These are phyloP conservation scores for Durusdinium trenchii DNA, from an alignment of 73 alveolate species.

Conservation along the genomic window DNA sequence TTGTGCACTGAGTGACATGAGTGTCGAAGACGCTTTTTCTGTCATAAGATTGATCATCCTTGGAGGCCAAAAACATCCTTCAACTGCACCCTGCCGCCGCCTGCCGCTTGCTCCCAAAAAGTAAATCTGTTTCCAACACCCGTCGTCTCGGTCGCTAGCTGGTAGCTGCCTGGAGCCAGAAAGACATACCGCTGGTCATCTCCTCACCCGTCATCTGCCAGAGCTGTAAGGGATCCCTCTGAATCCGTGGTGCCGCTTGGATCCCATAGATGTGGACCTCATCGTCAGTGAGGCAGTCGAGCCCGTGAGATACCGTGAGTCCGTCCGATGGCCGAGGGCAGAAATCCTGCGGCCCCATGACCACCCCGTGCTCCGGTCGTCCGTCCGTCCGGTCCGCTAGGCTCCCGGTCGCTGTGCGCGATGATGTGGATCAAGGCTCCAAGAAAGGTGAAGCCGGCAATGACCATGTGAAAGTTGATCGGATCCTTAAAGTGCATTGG, in stretches of 20 bases:
- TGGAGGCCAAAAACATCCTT: not conserved
- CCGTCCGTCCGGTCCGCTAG: not conserved
- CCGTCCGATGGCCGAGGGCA: no score
- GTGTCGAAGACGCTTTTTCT: not conserved
- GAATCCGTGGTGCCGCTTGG: conserved; percentile 64
- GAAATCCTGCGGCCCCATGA: no score
- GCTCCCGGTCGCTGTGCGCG: conserved; percentile 52
- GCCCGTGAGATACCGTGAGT: no score
- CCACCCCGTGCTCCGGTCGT: not conserved
- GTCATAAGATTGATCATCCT: not conserved
- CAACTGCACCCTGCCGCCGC: no score
- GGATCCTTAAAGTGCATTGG: conserved; percentile 4
- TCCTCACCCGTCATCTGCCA: conserved; percentile 51
- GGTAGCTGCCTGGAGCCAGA: conserved; percentile 32
- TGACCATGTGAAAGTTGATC: conserved; percentile 64
- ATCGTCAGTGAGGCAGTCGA: not conserved
- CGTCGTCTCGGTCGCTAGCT: not conserved
- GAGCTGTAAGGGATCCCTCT: conserved; percentile 49
- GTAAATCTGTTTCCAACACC: not conserved
- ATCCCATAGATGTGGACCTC: conserved; percentile 60
- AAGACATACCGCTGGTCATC: conserved; percentile 70
- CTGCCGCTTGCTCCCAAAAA: not conserved
- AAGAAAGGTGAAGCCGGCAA: conserved; percentile 75
- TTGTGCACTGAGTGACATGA: no score
- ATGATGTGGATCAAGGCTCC: conserved; percentile 68